Base-by-base conservation (phyloP, 257 asterid species). In the Cynanchum wilfordii region DNA sequence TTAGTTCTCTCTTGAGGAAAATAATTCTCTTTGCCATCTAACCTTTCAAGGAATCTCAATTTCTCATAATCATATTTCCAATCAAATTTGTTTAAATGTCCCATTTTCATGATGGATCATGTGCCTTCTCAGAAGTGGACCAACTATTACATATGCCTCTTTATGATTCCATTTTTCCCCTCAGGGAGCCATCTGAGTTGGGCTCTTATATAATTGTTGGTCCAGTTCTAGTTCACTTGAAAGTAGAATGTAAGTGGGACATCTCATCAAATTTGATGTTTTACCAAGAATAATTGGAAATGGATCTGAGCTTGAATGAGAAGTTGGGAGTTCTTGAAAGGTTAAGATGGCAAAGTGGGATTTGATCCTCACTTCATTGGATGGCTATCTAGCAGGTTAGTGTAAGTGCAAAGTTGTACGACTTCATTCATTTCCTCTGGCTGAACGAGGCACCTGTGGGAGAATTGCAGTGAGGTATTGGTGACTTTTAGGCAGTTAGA, bases 391-490 rank as follows among this genome's bases (percentile, higher is more conserved):
- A 25, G 73, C 96, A 91, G 99, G 99, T 95, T 66, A 92, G 99
- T 73, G 98, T 91, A 38, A 91, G 98, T 75, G 95, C 96, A 22
- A 92, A 89, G 79, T 60, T 95, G 75, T 95, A 95, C 16, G 98
- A 95, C 76, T 94, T 91, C 90, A 95, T 88, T 76, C 98, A 93
- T 80, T 93, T 89, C 84, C 82, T 93, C 81, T 93, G 96, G 98
- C 97, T 93, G 68, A 93, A 89, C 59, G 97, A 93, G 82, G 98
- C 98, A 33, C 99, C 97, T 1, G 99, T 95, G 77, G 98, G 99
- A 66, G 99, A 95, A 84, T 73, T 94, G 87, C 95, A 88, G 81
- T 94, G 74, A 87, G 47, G 12, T 20, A 25, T 20, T 27, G 73
- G 12, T 60, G 40, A 54, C n/a, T 42, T 20, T 8, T 25, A 40